Percentiles rank a stretch among this genome's conserved stretches.
These are phyloP conservation scores for Ploettnerulaceae sp. DNA, from an alignment of 2,329 filamentous ascomycete species.

Conservation along the genomic window DNA sequence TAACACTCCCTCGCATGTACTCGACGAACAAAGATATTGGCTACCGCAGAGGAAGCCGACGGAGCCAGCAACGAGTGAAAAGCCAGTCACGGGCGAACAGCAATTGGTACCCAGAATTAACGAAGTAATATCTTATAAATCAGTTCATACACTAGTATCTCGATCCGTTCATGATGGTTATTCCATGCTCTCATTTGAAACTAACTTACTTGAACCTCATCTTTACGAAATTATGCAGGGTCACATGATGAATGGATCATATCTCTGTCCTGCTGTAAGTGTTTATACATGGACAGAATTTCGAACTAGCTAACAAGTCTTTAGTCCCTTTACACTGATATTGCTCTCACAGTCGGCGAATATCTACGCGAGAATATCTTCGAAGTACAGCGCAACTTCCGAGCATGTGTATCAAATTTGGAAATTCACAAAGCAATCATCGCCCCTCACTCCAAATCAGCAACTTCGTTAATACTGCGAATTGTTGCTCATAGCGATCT, in stretches of 20 bases:
- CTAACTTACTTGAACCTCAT: too few relatives aligned
- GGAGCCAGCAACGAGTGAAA: constrained; percentile 50
- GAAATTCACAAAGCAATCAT: constrained; percentile 67
- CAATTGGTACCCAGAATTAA: neutral
- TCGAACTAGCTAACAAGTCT: too few relatives aligned
- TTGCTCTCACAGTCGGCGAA: constrained; percentile 59
- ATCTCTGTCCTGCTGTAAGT: constrained; percentile 54
- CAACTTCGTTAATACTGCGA: too few relatives aligned
- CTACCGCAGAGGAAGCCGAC: too few relatives aligned
- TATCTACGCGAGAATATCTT: constrained; percentile 56
- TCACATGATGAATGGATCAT: constrained; percentile 50
- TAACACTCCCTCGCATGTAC: constrained; percentile 61
- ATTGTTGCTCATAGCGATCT: neutral
- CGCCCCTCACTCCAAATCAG: too few relatives aligned
- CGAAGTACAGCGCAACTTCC: constrained; percentile 54
- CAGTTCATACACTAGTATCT: too few relatives aligned
- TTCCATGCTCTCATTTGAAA: too few relatives aligned
- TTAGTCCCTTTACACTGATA: constrained; percentile 54
- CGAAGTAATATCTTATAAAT: constrained; percentile 40
- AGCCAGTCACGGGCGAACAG: constrained; percentile 37
- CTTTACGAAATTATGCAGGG: too few relatives aligned
- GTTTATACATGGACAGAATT: constrained; percentile 51
- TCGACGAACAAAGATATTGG: constrained; percentile 66
- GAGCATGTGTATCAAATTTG: constrained; percentile 67
- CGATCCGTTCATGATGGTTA: too few relatives aligned